Evolutionary conservation across 108 stramenopile species (phyloP), one percentile per base, ranked within the genome.

Genomic region (Discostella pseudostelligera): DNA sequence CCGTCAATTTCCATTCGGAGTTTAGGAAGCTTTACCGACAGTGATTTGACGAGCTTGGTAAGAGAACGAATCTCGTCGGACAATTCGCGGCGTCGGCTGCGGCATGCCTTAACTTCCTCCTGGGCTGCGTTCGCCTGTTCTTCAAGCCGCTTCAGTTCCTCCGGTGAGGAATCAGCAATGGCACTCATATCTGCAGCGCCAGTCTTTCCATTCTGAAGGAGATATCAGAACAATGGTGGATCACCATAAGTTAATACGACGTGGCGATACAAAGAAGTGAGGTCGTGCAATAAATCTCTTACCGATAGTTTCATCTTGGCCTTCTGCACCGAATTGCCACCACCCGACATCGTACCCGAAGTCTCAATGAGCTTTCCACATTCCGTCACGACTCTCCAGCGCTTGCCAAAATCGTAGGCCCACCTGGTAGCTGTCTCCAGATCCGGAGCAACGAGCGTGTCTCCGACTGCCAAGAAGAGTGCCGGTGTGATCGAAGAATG

Each of bases 291-390:
- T 4, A 22, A 22, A 8, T 51, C 12, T 83, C 90, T 85, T 78
- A 87, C 91, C 49, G 78, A 72, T 32, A 94, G 59, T 28, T 80
- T 76, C 92, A 97, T 97, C 17, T 87, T 87, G 5, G 95, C 97
- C 43, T 73, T 87, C 25, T 84, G 79, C 22, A 87, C 86, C 11
- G 65, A 65, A 10, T 85, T 88, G 5, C 99, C 99, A n/a, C 99
- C 99, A 13, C 99, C 99, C 0, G 96, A 83, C 99, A 99, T 99
- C 32, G 99, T 96, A 26, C 99, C 99, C 14, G 94, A 90, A 4
- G 90, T 94, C 58, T 98, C 99, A 53, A 99, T 98, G 45, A 99
- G 79, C 64, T 98, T 84, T 8, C 99, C 99, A 56, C 88, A 86
- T 6, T 85, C 32, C 1, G 99, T 97, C 35, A 99, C 99, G 4